Conservation (phyloP, 2,329 filamentous ascomycete genomes). For the Exophiala xenobiotica region DNA sequence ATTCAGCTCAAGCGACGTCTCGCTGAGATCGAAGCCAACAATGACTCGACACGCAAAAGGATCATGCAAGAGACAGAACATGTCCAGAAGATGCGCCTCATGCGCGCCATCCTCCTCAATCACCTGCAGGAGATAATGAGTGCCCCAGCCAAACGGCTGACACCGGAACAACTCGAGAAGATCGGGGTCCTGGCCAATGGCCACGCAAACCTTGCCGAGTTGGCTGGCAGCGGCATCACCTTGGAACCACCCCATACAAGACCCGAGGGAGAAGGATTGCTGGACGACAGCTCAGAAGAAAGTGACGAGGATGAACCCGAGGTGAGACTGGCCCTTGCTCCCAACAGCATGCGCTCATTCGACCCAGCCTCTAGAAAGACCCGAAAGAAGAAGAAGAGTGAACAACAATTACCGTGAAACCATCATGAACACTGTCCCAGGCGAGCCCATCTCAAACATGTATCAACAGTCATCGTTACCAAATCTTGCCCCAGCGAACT, state of each 20-base stretch:
- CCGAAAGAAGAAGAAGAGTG: constrained; percentile 42
- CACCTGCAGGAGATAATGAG: constrained; percentile 56
- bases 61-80: constrained; percentile 78
- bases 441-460: constrained; percentile 11
- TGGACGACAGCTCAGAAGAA: constrained; percentile 32
- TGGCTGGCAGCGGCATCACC: constrained; percentile 40
- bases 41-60: constrained; percentile 77
- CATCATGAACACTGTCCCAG: constrained; percentile 24
- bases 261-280: constrained; percentile 28
- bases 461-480: constrained; percentile 27
- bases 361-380: constrained; percentile 47
- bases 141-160: constrained; percentile 67
- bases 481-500: constrained; percentile 26
- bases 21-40: constrained; percentile 86
- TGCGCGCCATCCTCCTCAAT: constrained; percentile 73
- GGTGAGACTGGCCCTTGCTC: constrained; percentile 28
- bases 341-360: constrained; percentile 25
- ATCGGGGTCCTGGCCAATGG: constrained; percentile 35
- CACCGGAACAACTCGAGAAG: constrained; percentile 70
- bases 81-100: constrained; percentile 87
- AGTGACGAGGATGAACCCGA: constrained; percentile 32
- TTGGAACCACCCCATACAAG: constrained; percentile 17
- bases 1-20: constrained; percentile 90
- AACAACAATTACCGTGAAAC: constrained; percentile 30
- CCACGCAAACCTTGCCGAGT: constrained; percentile 55